These are phyloP conservation scores for Penicillium sp. DNA, from an alignment of 2,329 filamentous ascomycete genomes.

Conservation along the genomic window DNA sequence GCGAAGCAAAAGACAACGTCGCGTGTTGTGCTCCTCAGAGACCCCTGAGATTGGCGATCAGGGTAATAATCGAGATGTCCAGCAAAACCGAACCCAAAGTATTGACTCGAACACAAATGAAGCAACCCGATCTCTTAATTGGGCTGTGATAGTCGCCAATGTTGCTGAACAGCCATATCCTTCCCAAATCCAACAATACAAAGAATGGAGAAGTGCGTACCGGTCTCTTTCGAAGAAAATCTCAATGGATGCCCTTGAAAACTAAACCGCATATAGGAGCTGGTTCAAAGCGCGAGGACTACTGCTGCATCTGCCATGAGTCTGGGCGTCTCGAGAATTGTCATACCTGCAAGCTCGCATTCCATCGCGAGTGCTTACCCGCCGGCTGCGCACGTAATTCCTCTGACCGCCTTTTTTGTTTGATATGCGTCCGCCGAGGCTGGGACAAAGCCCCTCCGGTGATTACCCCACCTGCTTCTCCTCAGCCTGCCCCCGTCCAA, in stretches of 20 bases:
- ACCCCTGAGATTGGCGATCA: too few relatives aligned
- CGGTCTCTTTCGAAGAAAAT: background rate
- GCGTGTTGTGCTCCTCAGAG: too few relatives aligned
- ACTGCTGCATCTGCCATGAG: background rate
- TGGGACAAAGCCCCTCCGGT: background rate
- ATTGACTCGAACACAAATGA: background rate
- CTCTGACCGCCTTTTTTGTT: background rate
- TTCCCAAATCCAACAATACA: background rate
- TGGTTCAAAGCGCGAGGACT: background rate
- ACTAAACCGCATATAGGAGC: background rate
- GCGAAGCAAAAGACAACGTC: background rate
- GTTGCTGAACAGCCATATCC: background rate
- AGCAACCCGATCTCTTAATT: background rate
- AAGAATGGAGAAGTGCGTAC: background rate
- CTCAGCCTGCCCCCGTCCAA: background rate
- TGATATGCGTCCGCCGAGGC: background rate
- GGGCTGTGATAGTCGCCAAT: background rate
- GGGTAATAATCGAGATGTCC: background rate
- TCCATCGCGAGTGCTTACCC: background rate
- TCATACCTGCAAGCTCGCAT: background rate
- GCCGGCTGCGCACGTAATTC: background rate
- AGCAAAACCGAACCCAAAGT: background rate
- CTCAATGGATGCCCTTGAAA: background rate
- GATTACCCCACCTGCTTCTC: background rate
- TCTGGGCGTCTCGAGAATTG: background rate